Percentiles rank a stretch among this genome's conserved stretches.
These are phyloP conservation scores for Flammula alnicola DNA, from an alignment of 1,284 basidiomycete species.

Conservation along the genomic window DNA sequence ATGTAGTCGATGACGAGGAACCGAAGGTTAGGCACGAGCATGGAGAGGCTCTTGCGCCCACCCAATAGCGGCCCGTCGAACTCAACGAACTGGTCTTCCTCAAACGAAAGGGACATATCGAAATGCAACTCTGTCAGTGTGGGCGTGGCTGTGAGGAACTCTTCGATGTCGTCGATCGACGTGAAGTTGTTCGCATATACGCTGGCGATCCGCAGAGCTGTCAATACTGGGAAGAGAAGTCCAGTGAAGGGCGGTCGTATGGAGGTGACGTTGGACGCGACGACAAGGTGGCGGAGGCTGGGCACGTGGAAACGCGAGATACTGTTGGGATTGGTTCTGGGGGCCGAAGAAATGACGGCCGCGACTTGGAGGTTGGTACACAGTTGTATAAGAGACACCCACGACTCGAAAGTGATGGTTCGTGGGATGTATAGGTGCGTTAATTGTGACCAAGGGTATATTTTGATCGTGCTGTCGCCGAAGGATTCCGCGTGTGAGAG, in stretches of 20 bases:
- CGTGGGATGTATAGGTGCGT: slow-evolving; percentile 12
- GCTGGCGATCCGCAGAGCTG: slow-evolving; percentile 1
- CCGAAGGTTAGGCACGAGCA: not conserved
- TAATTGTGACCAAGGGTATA: slow-evolving; percentile 15
- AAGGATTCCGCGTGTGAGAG: slow-evolving; percentile 3
- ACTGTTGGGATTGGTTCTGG: too few species aligned
- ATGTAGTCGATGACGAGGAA: slow-evolving; percentile 9
- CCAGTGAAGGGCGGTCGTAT: not conserved
- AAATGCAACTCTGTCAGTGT: slow-evolving; percentile 11
- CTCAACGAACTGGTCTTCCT: not conserved
- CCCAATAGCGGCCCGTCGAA: not conserved
- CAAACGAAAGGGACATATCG: slow-evolving; percentile 7
- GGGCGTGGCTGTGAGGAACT: not conserved
- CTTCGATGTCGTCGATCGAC: not conserved
- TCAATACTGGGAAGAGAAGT: slow-evolving; percentile 1
- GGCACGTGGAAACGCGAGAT: not conserved
- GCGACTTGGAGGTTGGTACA: not conserved
- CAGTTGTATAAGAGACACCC: not conserved
- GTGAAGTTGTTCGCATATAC: not conserved
- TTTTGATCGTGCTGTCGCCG: not conserved
- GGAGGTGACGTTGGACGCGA: not conserved
- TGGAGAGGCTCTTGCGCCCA: not conserved
- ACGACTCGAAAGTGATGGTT: not conserved
- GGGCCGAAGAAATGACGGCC: not conserved
- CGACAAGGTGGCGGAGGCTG: slow-evolving; percentile 7